Evolutionary conservation across 2,329 filamentous ascomycete genomes (phyloP), one percentile per base, ranked within the genome.

Genomic region (Neofusicoccum sp.): DNA sequence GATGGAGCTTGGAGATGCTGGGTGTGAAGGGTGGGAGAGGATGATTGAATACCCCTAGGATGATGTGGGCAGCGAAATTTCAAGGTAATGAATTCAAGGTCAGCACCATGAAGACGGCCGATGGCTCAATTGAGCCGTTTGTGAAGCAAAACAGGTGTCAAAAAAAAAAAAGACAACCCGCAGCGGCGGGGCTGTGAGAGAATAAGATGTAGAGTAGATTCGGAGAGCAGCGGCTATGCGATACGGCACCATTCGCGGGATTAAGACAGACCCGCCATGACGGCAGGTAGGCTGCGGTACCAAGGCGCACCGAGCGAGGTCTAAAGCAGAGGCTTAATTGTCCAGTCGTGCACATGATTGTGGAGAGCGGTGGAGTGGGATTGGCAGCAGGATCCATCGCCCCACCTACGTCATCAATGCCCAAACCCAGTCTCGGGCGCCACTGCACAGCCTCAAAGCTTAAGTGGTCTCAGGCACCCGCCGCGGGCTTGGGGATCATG

Each of bases 401-500:
- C 12, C 33, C 48, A 16, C 20, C 41, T 47, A 47, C 54, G 54
- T 58, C 54, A 58, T 16, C 31, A 16, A 20, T 45, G 30, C 40
- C 28, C 36, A 20, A 20, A 20, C 20, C 20, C 20, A 20, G 20
- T 20, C 20, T 20, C 34, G 26, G 16, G n/a, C 26, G 16, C 47
- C 14, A 7, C 30, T 16, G 40, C 28, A 45, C n/a, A 58, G 54
- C 41, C 53, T 44, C 53, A 57, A 57, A 44, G 53, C 53, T 57
- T 57, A 34, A 28, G 34, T 47, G 11, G 20, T 20, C 20, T 34
- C 14, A 31, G n/a, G 31, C 12, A 36, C 47, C 16, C 47, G 28
- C 47, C 26, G 47, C 47, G 31, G 30, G 47, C 43, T 14, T 45
- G 43, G 14, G 38, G 14, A n/a, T 40, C 28, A 48, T 33, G 30